These are phyloP conservation scores for Thelephora terrestris DNA, from an alignment of 1,284 basidiomycete species.

Conservation along the genomic window DNA sequence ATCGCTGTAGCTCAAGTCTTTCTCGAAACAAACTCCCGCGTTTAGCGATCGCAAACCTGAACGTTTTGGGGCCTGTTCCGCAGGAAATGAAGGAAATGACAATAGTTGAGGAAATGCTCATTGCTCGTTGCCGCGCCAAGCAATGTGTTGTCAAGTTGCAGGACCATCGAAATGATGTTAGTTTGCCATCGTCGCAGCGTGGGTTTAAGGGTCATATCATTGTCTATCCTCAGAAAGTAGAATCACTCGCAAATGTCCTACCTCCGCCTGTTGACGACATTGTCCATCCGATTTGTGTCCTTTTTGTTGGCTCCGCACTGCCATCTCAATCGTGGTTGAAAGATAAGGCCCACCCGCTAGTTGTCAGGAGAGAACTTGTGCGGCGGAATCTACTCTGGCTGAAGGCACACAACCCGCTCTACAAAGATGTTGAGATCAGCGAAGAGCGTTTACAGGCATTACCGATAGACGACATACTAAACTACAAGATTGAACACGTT, in stretches of 20 bases:
- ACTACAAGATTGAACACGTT: constrained; percentile 20
- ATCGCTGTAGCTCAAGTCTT: no score
- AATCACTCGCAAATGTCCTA: constrained; percentile 16
- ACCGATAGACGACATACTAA: constrained; percentile 25
- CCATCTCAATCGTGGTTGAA: constrained; percentile 23
- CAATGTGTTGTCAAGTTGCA: constrained; percentile 19
- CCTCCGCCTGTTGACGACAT: no score
- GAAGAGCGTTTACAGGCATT: constrained; percentile 17
- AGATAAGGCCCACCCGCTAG: constrained; percentile 19
- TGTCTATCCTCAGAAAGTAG: constrained; percentile 25
- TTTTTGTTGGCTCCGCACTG: constrained; percentile 23
- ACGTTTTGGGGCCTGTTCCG: constrained; percentile 18
- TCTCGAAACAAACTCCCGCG: constrained; percentile 1
- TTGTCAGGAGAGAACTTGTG: constrained; percentile 20
- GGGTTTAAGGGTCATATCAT: constrained; percentile 27
- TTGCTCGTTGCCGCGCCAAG: constrained; percentile 19
- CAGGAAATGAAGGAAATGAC: constrained; percentile 17
- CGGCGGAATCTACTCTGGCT: constrained; percentile 24
- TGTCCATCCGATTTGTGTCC: constrained; percentile 17
- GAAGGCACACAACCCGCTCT: constrained; percentile 23
- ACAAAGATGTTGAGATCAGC: constrained; percentile 20
- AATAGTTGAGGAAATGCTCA: constrained; percentile 23
- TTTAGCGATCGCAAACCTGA: constrained; percentile 17
- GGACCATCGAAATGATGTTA: constrained; percentile 1
- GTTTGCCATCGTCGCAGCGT: constrained; percentile 12